Evolutionary conservation across 2,329 filamentous ascomycete species (phyloP).

Genomic region (Trichoderma harzianum): DNA sequence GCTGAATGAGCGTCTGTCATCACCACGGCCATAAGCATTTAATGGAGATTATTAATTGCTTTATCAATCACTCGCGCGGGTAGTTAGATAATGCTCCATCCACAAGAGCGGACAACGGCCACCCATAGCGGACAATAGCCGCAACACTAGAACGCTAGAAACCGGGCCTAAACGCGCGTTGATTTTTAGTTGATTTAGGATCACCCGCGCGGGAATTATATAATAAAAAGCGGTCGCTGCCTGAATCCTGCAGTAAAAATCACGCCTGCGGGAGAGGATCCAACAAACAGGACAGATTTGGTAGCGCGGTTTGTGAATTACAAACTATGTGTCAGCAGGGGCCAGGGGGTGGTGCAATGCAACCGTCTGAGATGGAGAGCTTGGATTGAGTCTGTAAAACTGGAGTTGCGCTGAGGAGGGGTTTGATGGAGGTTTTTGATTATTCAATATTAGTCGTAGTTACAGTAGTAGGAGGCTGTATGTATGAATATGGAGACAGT

Average conservation of each 20-base stretch:
- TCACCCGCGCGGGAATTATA: background rate
- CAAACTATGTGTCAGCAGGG: background rate
- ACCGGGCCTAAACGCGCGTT: background rate
- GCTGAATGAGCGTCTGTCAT: background rate
- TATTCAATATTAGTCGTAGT: background rate
- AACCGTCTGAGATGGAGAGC: background rate
- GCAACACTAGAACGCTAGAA: background rate
- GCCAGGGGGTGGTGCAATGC: background rate
- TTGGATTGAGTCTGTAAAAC: background rate
- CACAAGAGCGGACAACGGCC: background rate
- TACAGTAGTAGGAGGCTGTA: background rate
- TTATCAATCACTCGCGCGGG: background rate
- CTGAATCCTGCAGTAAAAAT: background rate
- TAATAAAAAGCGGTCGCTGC: background rate
- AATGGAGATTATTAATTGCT: background rate
- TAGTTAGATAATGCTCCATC: background rate
- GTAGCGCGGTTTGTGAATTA: background rate
- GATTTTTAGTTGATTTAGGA: background rate
- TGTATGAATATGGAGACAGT: background rate
- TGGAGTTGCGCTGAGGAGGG: background rate
- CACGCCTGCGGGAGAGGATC: background rate
- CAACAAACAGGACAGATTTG: background rate
- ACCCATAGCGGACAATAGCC: background rate
- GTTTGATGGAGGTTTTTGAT: background rate
- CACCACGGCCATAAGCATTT: background rate